Evolutionary conservation across 768 basidiomycete genomes (phyloP).

Genomic region (Cyclocybe cylindracea): DNA sequence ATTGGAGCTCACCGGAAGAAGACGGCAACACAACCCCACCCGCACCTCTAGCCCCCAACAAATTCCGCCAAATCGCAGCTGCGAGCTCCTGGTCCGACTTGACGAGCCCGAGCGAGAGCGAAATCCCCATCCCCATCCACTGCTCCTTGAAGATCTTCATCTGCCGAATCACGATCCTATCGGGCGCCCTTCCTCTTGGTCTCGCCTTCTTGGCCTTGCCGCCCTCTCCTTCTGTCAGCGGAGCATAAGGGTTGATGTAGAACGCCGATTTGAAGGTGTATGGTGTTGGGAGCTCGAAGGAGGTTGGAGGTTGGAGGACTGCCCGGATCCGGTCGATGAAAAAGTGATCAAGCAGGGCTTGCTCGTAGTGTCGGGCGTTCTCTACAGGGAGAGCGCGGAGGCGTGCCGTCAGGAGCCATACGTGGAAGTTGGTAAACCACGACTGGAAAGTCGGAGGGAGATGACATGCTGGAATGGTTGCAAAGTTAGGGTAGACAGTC

Average conservation of each 20-base stretch:
- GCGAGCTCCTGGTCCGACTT: slow-evolving; percentile 83
- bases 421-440: slow-evolving; percentile 94
- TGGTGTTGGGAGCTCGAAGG: slow-evolving; percentile 33
- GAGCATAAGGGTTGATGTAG: slow-evolving; percentile 47
- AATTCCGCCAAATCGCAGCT: slow-evolving; percentile 86
- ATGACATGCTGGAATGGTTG: slow-evolving; percentile 59
- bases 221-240: slow-evolving; percentile 7
- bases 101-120: slow-evolving; percentile 77
- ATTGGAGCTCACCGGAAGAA: not conserved
- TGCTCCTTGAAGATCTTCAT: slow-evolving; percentile 94
- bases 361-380: slow-evolving; percentile 68
- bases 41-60: slow-evolving; percentile 84
- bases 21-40: slow-evolving; percentile 54
- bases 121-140: slow-evolving; percentile 80
- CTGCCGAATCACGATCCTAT: slow-evolving; percentile 78
- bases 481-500: not conserved
- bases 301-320: slow-evolving; percentile 62
- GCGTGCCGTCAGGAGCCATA: slow-evolving; percentile 89
- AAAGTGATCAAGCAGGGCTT: slow-evolving; percentile 90
- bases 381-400: slow-evolving; percentile 77
- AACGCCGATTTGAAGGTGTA: slow-evolving; percentile 49
- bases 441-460: slow-evolving; percentile 95
- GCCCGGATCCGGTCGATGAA: slow-evolving; percentile 89
- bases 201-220: slow-evolving; percentile 21
- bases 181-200: slow-evolving; percentile 54